Evolutionary conservation across 2,329 filamentous ascomycete species (phyloP).

Genomic region (Biscogniauxia marginata): DNA sequence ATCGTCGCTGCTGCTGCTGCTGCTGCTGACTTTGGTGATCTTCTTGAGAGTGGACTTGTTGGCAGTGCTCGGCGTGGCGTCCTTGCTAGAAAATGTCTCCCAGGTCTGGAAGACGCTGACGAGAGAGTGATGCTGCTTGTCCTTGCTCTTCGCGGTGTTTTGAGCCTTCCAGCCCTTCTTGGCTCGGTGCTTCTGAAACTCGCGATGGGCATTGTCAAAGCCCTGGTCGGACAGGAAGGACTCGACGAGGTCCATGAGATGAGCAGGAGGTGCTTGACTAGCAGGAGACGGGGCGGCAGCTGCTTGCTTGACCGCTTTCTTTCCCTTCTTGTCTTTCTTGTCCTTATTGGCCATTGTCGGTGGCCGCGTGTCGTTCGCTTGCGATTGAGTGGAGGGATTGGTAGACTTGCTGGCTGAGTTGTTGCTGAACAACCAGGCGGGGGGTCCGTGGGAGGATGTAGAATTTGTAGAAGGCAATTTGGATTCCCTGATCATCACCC

Average conservation of each 20-base stretch:
- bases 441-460: slow-evolving; percentile 23
- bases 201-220: slow-evolving; percentile 59
- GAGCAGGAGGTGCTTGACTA: slow-evolving; percentile 46
- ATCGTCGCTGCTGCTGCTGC: slow-evolving; percentile 28
- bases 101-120: slow-evolving; percentile 51
- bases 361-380: slow-evolving; percentile 3
- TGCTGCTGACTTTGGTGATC: slow-evolving; percentile 30
- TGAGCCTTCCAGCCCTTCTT: slow-evolving; percentile 48
- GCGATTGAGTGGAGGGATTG: slow-evolving; percentile 5
- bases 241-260: slow-evolving; percentile 66
- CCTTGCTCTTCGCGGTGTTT: slow-evolving; percentile 23
- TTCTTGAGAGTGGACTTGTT: slow-evolving; percentile 26
- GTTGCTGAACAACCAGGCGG: slow-evolving; percentile 35
- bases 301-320: slow-evolving; percentile 18
- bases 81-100: slow-evolving; percentile 41
- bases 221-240: slow-evolving; percentile 65
- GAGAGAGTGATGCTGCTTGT: slow-evolving; percentile 41
- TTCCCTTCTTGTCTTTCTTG: slow-evolving; percentile 26
- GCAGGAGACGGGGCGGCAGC: slow-evolving; percentile 17
- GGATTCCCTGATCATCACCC: slow-evolving; percentile 14
- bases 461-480: slow-evolving; percentile 11
- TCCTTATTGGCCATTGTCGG: slow-evolving; percentile 18
- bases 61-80: slow-evolving; percentile 25
- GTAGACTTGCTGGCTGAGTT: slow-evolving; percentile 22
- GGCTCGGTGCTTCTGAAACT: slow-evolving; percentile 62